A percentile compares a stretch with the other conserved stretches of the same genome.
These are phyloP conservation scores for Spiraea crenata DNA, from an alignment of 331 rosid genomes.

Conservation along the genomic window DNA sequence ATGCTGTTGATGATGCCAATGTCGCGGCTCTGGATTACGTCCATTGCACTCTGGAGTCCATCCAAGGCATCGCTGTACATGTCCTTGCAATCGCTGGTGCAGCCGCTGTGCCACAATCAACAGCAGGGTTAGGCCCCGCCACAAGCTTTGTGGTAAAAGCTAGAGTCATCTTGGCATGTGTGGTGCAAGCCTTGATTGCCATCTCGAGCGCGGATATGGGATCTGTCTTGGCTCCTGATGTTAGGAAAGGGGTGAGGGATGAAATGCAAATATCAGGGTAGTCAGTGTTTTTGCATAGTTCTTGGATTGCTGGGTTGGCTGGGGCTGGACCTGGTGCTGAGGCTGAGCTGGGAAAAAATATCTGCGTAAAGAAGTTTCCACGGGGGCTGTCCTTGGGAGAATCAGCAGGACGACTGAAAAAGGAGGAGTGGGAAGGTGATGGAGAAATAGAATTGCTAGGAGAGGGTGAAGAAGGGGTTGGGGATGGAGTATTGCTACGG, in stretches of 20 bases:
- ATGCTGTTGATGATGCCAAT: constrained; percentile 34
- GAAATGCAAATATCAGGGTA: constrained; percentile 42
- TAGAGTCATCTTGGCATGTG: constrained; percentile 17
- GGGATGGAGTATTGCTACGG: neutral
- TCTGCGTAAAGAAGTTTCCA: neutral
- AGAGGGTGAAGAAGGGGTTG: neutral
- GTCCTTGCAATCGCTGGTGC: constrained; percentile 22
- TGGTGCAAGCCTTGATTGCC: constrained; percentile 31
- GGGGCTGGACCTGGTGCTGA: neutral
- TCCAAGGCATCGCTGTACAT: constrained; percentile 27
- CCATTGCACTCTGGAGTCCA: constrained; percentile 36
- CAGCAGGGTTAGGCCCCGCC: neutral
- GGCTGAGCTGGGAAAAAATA: neutral
- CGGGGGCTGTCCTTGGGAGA: neutral
- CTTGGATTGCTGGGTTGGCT: neutral
- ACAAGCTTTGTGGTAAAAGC: neutral
- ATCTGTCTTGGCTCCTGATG: neutral
- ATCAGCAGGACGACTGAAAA: neutral
- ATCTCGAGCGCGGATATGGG: constrained; percentile 20
- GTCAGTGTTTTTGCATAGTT: constrained; percentile 40
- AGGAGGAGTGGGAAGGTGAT: neutral
- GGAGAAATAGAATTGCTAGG: neutral
- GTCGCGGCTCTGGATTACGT: constrained; percentile 23
- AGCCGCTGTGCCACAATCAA: neutral
- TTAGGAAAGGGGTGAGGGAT: constrained; percentile 24